Base-by-base conservation (phyloP, 2,329 filamentous ascomycete genomes). In the Exophiala spinifera region DNA sequence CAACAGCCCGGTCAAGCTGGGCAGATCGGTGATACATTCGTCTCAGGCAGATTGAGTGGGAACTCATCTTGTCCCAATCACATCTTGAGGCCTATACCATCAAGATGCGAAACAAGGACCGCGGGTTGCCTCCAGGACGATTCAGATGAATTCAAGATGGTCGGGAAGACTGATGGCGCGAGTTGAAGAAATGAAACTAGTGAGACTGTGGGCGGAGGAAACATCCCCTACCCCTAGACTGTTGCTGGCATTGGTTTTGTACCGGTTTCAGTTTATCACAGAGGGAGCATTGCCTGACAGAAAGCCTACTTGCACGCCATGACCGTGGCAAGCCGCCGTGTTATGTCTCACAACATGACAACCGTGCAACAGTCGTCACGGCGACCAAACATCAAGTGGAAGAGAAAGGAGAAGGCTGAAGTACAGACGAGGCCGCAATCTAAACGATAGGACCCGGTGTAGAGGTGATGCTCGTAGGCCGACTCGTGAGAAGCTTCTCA, bases 11-110 rank as follows among this genome's bases (percentile, higher is more conserved):
- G 55, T 45, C 39, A 48, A 20, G 43, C 33, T 54, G 34, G n/a
- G 44, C 23, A 44, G 48, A 44, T 39, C 34, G 25, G 46, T 57
- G 47, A 46, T 51, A 57, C 50, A 42, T 47, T 44, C 42, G 47
- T 42, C 51, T 50, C 42, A 48, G 48, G 42, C 4, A 44, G 42
- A 44, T n/a, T 44, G 42, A 39, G n/a, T 44, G 20, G 23, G 28
- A 31, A 31, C 11, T 31, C 6, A 31, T 31, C 10, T 11, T 11
- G 28, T 31, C 10, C 8, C 42, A 23, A n/a, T 20, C 19, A 25
- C n/a, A 21, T 7, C 19, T n/a, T 44, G 19, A 11, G 13, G 20
- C 23, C 42, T 11, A 25, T 25, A 15, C 19, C 20, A 44, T 25
- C 20, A 3, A 3, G 36, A n/a, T 19, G 14, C 36, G 28, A 31